Evolutionary conservation across 2,329 filamentous ascomycete species (phyloP).

Genomic region (Xylaria sp.): DNA sequence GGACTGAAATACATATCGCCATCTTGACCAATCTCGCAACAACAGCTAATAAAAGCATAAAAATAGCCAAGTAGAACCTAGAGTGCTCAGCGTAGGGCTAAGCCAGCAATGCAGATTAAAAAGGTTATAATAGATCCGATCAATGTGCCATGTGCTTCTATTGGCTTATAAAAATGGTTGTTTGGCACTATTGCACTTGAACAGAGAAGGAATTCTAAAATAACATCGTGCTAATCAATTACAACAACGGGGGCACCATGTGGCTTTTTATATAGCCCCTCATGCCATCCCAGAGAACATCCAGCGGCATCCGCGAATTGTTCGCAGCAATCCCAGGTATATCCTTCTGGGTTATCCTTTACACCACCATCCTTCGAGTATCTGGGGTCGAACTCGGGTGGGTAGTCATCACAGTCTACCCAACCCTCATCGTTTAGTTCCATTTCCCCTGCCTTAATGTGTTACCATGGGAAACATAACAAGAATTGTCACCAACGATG

Average conservation of each 20-base stretch:
- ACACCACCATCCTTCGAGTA: neutral
- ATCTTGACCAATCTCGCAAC: too few species aligned
- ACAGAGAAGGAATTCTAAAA: neutral
- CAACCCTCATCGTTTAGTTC: neutral
- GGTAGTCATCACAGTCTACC: conserved; percentile 15
- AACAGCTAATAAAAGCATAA: too few species aligned
- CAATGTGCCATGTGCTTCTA: too few species aligned
- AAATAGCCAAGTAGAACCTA: too few species aligned
- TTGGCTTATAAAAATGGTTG: too few species aligned
- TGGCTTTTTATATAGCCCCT: neutral
- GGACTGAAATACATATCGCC: too few species aligned
- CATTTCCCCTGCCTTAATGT: neutral
- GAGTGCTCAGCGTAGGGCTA: too few species aligned
- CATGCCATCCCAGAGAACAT: conserved; percentile 13
- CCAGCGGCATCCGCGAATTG: neutral
- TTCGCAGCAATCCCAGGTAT: conserved; percentile 17
- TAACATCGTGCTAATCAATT: neutral
- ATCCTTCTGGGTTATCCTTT: conserved; percentile 18
- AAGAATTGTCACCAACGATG: too few species aligned
- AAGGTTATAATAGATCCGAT: too few species aligned
- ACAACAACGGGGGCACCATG: neutral
- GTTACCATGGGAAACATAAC: too few species aligned
- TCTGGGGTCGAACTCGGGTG: neutral
- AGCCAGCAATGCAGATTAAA: too few species aligned
- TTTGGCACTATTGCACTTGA: too few species aligned